Evolutionary conservation across 257 asterid genomes (phyloP).

Genomic region (Solanum pimpinellifolium): DNA sequence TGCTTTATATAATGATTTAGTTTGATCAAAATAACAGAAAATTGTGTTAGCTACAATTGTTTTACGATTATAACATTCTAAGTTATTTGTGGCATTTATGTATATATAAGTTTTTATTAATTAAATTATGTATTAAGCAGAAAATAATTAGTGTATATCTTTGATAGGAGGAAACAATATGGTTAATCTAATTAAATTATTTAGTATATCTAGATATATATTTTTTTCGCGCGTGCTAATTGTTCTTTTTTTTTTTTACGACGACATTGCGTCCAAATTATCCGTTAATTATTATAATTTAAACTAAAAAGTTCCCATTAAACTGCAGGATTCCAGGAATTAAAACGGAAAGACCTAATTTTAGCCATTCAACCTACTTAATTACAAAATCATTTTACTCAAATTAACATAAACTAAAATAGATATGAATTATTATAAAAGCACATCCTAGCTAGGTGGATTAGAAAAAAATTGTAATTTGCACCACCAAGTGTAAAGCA

Average conservation of each 20-base stretch:
- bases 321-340: not conserved
- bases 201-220: not conserved
- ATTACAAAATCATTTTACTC: not conserved
- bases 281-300: not conserved
- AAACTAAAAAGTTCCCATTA: not conserved
- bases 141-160: no score
- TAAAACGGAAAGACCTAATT: not conserved
- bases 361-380: not conserved
- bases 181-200: no score
- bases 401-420: not conserved
- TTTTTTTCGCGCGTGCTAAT: not conserved
- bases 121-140: no score
- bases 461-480: not conserved
- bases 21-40: no score
- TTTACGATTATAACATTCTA: no score
- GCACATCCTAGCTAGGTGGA: not conserved
- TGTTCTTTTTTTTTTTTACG: not conserved
- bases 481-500: not conserved
- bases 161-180: no score
- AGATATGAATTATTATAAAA: not conserved
- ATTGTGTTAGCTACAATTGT: no score
- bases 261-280: not conserved
- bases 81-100: no score
- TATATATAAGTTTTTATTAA: no score
- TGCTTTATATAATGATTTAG: no score